Conservation (phyloP, 179 eudicot genomes). For the Spinacia oleracea region DNA sequence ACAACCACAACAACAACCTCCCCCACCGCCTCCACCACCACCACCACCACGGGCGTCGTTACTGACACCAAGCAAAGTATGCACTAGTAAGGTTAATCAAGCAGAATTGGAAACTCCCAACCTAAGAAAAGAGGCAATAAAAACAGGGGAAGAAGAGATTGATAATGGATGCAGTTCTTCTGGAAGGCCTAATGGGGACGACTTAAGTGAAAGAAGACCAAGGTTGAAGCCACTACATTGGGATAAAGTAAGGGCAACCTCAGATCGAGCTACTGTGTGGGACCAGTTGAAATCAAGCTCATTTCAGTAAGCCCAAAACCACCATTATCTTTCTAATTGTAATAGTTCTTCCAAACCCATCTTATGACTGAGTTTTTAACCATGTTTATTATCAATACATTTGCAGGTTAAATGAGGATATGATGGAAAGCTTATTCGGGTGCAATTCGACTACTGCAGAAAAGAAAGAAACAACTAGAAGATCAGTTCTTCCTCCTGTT, state of each 20-base stretch:
- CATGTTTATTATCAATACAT: conserved; percentile 20
- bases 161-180: conserved; percentile 41
- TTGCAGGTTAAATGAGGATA: conserved; percentile 87
- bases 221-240: conserved; percentile 89
- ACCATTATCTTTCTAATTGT: too few relatives aligned
- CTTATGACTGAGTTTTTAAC: background rate
- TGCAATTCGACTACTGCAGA: conserved; percentile 49
- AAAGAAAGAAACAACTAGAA: conserved; percentile 56
- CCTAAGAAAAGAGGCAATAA: conserved; percentile 30
- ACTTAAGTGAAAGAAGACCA: conserved; percentile 62
- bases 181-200: conserved; percentile 54
- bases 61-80: conserved; percentile 29
- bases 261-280: conserved; percentile 91
- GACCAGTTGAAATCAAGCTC: conserved; percentile 94
- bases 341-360: background rate
- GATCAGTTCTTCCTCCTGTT: conserved; percentile 57
- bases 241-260: conserved; percentile 94
- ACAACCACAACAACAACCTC: conserved; percentile 18
- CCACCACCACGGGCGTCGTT: conserved; percentile 41
- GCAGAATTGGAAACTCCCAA: conserved; percentile 30
- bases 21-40: conserved; percentile 49
- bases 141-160: conserved; percentile 38
- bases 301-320: conserved; percentile 79
- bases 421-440: conserved; percentile 88
- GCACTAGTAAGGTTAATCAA: conserved; percentile 23